Evolutionary conservation across 805 yeast genomes (phyloP), one percentile per base, ranked within the genome.

Genomic region (Kockiozyma suomiensis): DNA sequence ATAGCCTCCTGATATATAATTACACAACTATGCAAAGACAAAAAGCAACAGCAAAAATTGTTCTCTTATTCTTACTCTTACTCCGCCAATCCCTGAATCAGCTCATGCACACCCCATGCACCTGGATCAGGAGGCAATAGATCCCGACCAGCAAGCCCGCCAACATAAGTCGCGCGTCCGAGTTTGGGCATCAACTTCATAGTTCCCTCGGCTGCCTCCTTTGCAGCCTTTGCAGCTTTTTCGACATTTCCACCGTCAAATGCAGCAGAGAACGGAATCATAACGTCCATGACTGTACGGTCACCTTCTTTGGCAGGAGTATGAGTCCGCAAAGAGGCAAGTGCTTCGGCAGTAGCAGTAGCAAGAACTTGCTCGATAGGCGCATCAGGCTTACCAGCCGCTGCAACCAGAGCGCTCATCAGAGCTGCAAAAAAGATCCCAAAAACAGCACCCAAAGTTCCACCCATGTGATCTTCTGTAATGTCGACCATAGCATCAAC

Each of bases 361-460:
- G 47, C 54, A 19, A 40, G 48, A 25, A 28, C 43, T 21, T 49
- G 42, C 43, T 49, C 52, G 19, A 49, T 23, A 7, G 52, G 52
- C 32, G 43, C 32, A 19, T 21, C 32, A 13, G 42, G 3, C 32
- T 15, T 49, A 10, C 32, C 43, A 21, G 52, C 52, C 6, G 42
- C 43, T n/a, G 42, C 13, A 8, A 49, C 52, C 17, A 49, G 43
- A 2, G 52, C 52, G 32, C 52, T 51, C 33, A 87, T 86, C 61
- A 91, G 79, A 1, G 96, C 89, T 25, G 96, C 84, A 60, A 93
- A 77, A 73, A 80, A 88, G 55, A 92, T 92, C 1, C 97, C 89
- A 73, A 92, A 93, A 33, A 92, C 74, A 0, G 97, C 97, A 55
- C 98, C 98, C 0, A 96, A 88, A 0, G 98, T 93, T 51, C 98